Percentiles rank a stretch among this genome's conserved stretches.
Conservation (phyloP, 352 stramenopile species). For the Thalassiosira hispida region DNA sequence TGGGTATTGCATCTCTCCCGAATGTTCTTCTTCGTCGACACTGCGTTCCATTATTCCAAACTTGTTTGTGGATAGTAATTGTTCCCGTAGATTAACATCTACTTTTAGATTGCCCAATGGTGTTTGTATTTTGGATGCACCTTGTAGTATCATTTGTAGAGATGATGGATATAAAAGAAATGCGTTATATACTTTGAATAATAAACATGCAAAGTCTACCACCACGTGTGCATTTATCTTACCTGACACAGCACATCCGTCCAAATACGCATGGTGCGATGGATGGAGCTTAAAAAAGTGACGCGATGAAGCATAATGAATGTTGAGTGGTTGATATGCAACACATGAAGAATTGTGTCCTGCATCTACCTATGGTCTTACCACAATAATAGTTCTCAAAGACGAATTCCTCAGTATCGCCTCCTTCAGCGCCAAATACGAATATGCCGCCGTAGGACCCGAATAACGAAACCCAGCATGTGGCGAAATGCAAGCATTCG, state of each 20-base stretch:
- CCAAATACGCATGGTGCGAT: conserved; percentile 95
- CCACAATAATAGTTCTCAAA: conserved; percentile 48
- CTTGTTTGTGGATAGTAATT: conserved; percentile 87
- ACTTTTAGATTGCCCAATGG: conserved; percentile 93
- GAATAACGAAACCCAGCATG: conserved; percentile 89
- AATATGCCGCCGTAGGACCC: conserved; percentile 92
- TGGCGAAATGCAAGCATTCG: conserved; percentile 70
- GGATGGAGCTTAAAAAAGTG: conserved; percentile 85
- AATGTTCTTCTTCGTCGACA: conserved; percentile 95
- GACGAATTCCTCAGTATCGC: conserved; percentile 53
- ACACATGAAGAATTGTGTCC: not conserved
- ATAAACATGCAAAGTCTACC: no score
- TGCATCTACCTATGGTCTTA: no score
- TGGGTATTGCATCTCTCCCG: conserved; percentile 97
- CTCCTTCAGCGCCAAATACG: conserved; percentile 90
- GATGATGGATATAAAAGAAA: not conserved
- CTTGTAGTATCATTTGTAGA: conserved; percentile 26
- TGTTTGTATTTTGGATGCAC: conserved; percentile 90
- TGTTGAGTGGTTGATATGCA: not conserved
- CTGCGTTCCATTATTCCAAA: conserved; percentile 82
- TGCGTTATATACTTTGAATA: no score
- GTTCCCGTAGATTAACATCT: conserved; percentile 89
- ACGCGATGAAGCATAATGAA: not conserved
- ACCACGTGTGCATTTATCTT: no score
- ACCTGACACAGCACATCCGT: conserved; percentile 75